Conservation (phyloP, 495 filamentous ascomycete species). For the Hyaloscypha hepaticicola region DNA sequence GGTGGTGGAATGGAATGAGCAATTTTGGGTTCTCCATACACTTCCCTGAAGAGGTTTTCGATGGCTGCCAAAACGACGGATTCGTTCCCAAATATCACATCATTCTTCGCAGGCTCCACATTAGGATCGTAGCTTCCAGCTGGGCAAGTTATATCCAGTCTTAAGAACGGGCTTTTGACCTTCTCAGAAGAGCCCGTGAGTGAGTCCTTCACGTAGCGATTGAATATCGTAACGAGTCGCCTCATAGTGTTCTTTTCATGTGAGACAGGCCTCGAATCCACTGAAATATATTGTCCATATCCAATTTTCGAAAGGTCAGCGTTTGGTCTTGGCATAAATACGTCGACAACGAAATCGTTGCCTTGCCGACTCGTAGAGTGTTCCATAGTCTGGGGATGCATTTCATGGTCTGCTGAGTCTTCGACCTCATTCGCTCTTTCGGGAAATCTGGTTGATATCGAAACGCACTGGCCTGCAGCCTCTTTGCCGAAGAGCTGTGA, state of each 20-base stretch:
- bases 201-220: conserved; percentile 44
- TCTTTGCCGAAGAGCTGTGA: conserved; percentile 69
- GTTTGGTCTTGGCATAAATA: conserved; percentile 56
- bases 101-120: conserved; percentile 87
- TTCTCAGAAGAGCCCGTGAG: conserved; percentile 28
- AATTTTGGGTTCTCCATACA: conserved; percentile 24
- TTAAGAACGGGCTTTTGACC: conserved; percentile 67
- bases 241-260: conserved; percentile 61
- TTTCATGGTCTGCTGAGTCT: not conserved
- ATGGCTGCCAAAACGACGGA: conserved; percentile 38
- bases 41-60: conserved; percentile 50
- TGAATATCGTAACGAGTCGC: conserved; percentile 62
- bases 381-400: not conserved
- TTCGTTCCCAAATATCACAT: conserved; percentile 74
- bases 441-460: conserved; percentile 26
- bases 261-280: conserved; percentile 78
- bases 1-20: not conserved
- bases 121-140: conserved; percentile 79
- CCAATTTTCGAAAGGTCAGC: conserved; percentile 54
- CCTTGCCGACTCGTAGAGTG: not conserved
- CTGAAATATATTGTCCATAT: conserved; percentile 64
- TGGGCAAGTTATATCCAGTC: conserved; percentile 70
- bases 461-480: conserved; percentile 49
- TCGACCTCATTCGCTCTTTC: not conserved
- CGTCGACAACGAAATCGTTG: conserved; percentile 47